Evolutionary conservation across 2,329 filamentous ascomycete genomes (phyloP), one percentile per base, ranked within the genome.

Genomic region (Bipolaris oryzae): DNA sequence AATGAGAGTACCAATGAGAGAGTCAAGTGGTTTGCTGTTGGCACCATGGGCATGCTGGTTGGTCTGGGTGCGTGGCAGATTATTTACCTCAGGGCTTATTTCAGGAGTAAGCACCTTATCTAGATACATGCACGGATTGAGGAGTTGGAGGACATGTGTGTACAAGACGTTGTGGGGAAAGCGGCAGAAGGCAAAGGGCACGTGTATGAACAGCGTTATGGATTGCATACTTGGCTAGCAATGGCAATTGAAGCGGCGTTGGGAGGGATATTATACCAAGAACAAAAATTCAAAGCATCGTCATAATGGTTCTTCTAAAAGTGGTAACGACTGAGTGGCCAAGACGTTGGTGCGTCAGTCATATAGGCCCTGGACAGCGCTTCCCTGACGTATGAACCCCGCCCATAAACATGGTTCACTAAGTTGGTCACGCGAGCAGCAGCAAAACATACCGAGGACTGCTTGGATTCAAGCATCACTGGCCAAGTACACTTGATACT

Each of bases 1-100:
- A 99, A 99, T 79, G 95, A 99, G 88, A 98, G 94, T 84, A 99
- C 95, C 66, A 99, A 99, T 81, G 95, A 90, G 80, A 87, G 95
- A 57, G 95, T 99, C 73, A 99, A 98, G 84, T 98, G 92, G 92
- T 99, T 99, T 79, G 94, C 94, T 46, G 88, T 97, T 76, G 87
- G 88, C 64, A 98, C 94, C 25, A 98, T 96, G 81, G 89, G 92
- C 61, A 89, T 97, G 83, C 81, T 99, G 68, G 83, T 97, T 66
- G 91, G 86, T 33, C 82, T 99, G 69, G 96, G 95, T 77, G 92
- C 82, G 39, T 99, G 95, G 95, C 95, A 99, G 87, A 91, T 99
- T 74, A 87, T 99, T 75, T 99, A 99, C 80, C 84, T 99, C 79
- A 86, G 95, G 76, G 93, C 94, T 63, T 99, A 99, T 84, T 99